These are phyloP conservation scores for Knufia petricola DNA, from an alignment of 2,329 filamentous ascomycete genomes.

Conservation along the genomic window DNA sequence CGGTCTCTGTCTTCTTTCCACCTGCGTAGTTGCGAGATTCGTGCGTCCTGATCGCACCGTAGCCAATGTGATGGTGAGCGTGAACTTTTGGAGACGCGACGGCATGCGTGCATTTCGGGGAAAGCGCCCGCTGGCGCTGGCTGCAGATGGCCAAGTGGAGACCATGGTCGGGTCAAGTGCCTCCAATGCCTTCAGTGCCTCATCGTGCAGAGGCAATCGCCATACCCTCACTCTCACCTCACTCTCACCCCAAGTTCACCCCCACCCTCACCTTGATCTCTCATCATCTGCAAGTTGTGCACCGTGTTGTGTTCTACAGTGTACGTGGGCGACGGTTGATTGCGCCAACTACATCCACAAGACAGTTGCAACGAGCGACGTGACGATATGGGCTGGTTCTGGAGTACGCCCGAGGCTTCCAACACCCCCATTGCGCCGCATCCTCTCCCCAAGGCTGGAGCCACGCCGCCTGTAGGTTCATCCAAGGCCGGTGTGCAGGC, in stretches of 20 bases:
- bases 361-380: not conserved
- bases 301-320: too few species aligned
- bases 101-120: not conserved
- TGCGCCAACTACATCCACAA: too few species aligned
- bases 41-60: too few species aligned
- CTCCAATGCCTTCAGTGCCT: too few species aligned
- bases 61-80: not conserved
- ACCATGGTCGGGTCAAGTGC: not conserved
- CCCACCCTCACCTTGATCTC: not conserved
- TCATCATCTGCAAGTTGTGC: not conserved
- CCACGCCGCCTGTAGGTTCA: constrained; percentile 46
- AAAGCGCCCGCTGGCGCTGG: not conserved
- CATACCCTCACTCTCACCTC: not conserved
- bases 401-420: constrained; percentile 44
- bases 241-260: too few species aligned
- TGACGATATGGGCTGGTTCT: constrained; percentile 59
- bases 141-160: not conserved
- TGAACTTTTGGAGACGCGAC: constrained; percentile 7
- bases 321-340: too few species aligned
- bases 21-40: too few species aligned
- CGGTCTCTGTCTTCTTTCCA: too few species aligned
- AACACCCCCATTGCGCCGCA: constrained; percentile 34
- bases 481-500: constrained; percentile 6
- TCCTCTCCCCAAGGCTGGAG: constrained; percentile 37
- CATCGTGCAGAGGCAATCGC: not conserved